Base-by-base conservation (phyloP, 2,329 filamentous ascomycete species). In the Aspergillus uvarum region DNA sequence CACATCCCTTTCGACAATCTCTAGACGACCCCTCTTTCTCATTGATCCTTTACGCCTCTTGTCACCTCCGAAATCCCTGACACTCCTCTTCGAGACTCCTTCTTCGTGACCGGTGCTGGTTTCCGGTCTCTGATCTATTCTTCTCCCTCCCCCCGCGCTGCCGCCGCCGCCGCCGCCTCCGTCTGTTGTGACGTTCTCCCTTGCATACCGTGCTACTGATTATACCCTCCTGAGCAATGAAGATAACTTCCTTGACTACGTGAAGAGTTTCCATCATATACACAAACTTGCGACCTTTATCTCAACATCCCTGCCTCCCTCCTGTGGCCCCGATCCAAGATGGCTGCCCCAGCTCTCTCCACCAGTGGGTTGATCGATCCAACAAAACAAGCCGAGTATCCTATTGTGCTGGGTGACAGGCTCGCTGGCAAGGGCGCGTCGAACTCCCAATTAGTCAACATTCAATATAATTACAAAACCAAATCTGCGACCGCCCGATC, bases 381-480 rank as follows among this genome's bases (percentile, higher is more conserved):
- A 35, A 76, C 76, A 59, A 78, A 79, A 61, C 75, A 76, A 56
- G 78, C 74, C 53, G 79, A 80, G 55, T 81, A 80, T 64, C 77
- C 78, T 22, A 77, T 81, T 63, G 67, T 80, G 26, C 70, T 81
- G 54, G 78, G 79, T 16, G 77, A 79, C 49, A 73, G 71, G 61
- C 67, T 81, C 24, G 71, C 75, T 32, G 70, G 68, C 21, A 72
- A 69, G 31, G 60, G 63, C 5, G 64, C 63, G 29, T 54, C 62
- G 19, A 58, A 38, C 12, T 64, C 65, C 24, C 67, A 67, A 21
- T 71, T 77, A 51, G 65, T 80, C 62, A 77, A 77, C 53, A 69
- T 81, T 59, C 76, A 77, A 42, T 81, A 80, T 61, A 80, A 80
- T 60, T 77, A 79, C 68, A 79, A 79, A 61, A 76, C 72, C 63